A percentile compares a stretch with the other conserved stretches of the same genome.
Evolutionary conservation across 306 rosid genomes (phyloP).

Genomic region (Ormosia emarginata): DNA sequence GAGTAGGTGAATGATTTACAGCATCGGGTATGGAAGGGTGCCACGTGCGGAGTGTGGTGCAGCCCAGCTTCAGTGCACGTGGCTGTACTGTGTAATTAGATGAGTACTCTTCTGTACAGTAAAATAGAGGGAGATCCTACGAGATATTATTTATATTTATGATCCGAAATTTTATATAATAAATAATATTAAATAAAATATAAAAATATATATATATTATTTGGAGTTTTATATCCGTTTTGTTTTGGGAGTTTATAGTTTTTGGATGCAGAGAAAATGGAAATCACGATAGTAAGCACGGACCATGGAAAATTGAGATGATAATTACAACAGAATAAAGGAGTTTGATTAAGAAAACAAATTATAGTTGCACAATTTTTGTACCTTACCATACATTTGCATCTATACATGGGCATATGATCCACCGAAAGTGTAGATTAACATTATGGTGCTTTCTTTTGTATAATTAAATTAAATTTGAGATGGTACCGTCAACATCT

Average conservation of each 20-base stretch:
- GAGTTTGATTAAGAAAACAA: background rate
- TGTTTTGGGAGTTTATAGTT: background rate
- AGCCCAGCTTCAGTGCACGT: constrained; percentile 27
- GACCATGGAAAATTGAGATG: background rate
- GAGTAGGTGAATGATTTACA: constrained; percentile 43
- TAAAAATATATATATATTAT: too few relatives aligned
- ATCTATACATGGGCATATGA: too few relatives aligned
- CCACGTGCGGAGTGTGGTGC: constrained; percentile 31
- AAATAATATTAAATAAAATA: too few relatives aligned
- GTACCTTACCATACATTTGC: too few relatives aligned
- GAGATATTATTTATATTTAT: too few relatives aligned
- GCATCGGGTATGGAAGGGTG: constrained; percentile 31
- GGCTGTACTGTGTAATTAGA: background rate
- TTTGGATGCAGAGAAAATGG: background rate
- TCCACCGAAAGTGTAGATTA: too few relatives aligned
- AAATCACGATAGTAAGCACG: background rate
- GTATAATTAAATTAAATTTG: too few relatives aligned
- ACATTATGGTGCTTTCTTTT: too few relatives aligned
- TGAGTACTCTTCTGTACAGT: background rate
- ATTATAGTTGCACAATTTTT: background rate
- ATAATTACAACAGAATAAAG: background rate
- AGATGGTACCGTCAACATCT: too few relatives aligned
- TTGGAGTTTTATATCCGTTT: too few relatives aligned
- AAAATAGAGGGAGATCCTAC: background rate
- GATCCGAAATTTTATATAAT: too few relatives aligned